Conservation (phyloP, 164 flowering plant species). For the Vitis rotundifolia region DNA sequence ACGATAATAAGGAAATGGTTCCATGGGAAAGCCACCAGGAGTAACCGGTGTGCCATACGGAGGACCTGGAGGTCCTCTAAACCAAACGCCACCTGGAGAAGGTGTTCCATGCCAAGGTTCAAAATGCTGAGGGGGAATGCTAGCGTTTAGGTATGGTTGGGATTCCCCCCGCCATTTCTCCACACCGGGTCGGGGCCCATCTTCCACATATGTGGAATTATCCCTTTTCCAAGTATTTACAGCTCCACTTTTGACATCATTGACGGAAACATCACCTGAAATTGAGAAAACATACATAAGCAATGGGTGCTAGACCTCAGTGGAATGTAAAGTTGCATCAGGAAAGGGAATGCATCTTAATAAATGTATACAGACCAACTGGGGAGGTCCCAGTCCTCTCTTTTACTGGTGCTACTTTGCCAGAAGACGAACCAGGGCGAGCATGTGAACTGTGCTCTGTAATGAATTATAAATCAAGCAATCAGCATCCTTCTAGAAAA, state of each 20-base stretch:
- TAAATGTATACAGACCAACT: conserved; percentile 37
- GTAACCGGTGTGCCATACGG: conserved; percentile 65
- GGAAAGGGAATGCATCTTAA: not conserved
- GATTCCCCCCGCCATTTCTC: conserved; percentile 79
- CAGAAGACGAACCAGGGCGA: conserved; percentile 68
- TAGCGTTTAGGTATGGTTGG: conserved; percentile 50
- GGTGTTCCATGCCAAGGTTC: conserved; percentile 79
- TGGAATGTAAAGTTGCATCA: not conserved
- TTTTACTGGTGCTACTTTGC: conserved; percentile 28
- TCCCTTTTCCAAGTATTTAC: conserved; percentile 62
- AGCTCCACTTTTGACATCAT: conserved; percentile 34
- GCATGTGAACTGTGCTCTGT: conserved; percentile 54
- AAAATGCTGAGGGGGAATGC: conserved; percentile 61
- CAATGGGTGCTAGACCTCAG: not conserved
- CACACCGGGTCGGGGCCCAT: conserved; percentile 47
- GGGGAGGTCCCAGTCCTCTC: conserved; percentile 36
- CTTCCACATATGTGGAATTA: conserved; percentile 38
- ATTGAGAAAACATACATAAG: conserved; percentile 1
- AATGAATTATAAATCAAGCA: conserved; percentile 13
- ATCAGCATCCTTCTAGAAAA: conserved; percentile 6
- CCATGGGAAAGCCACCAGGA: conserved; percentile 81
- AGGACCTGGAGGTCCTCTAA: conserved; percentile 74
- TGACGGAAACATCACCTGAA: conserved; percentile 45
- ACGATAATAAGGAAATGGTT: conserved; percentile 74
- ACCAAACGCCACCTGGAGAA: conserved; percentile 82